Base-by-base conservation (phyloP, 345 rosid species). In the Euphorbia tirucalli region DNA sequence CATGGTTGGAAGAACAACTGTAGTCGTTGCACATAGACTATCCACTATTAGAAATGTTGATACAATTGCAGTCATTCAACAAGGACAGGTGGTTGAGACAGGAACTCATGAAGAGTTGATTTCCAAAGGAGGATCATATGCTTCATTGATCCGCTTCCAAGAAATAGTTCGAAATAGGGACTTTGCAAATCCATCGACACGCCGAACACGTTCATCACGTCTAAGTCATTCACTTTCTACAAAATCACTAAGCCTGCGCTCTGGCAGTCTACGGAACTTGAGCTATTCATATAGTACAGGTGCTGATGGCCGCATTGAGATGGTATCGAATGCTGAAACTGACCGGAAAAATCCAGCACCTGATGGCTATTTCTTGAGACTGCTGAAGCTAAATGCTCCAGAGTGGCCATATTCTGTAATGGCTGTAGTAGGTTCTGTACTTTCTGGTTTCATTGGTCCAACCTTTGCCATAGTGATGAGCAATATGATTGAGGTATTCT, bases 361-460 rank as follows among this genome's bases (percentile, higher is more conserved):
- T 43, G 65, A 85, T 19, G 90, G 90, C n/a, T 95, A 95, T 83
- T 95, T 95, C 87, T 85, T 80, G 79, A 82, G 98, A 78, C 91
- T 95, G 68, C 92, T 95, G 78, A 93, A 88, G 77, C 86, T 95
- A 70, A 95, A 95, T 64, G 87, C 96, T 62, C 99, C 99, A 0
- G 99, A 95, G 66, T 95, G 99, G 99, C 99, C 99, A 63, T 95
- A 95, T 83, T 92, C 97, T 46, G 86, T 95, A 74, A 95, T 95
- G 98, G 99, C 97, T 30, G 98, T 97, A 0, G 64, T 88, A 65
- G 99, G 99, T 54, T 95, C 99, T 0, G 78, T 95, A 35, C 96
- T 95, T 3, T 88, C 98, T 11, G 99, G 99, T 66, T 95, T 95
- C 30, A 93, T 95, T 0, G 94, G 97, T 65, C 99, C 99, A 43